A percentile compares a stretch with the other conserved stretches of the same genome.
These are phyloP conservation scores for Pseudoscleropodium purum DNA, from an alignment of 225 moss, liverwort and hornwort genomes.

Conservation along the genomic window DNA sequence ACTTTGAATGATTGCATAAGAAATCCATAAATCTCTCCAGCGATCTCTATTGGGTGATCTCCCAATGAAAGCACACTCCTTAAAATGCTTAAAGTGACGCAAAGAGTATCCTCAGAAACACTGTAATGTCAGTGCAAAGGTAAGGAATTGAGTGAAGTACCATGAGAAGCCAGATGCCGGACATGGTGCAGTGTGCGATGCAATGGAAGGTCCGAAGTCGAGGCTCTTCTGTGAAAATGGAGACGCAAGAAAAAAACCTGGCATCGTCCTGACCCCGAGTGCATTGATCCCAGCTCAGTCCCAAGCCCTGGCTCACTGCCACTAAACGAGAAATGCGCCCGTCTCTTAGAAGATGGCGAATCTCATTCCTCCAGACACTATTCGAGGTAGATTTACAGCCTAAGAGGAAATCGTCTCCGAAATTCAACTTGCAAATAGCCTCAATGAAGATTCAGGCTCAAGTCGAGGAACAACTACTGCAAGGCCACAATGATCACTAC, in stretches of 20 bases:
- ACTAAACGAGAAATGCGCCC: not conserved
- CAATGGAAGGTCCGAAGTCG: not conserved
- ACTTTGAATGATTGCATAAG: not conserved
- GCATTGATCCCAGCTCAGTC: slow-evolving; percentile 17
- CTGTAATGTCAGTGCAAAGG: not conserved
- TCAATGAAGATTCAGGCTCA: not conserved
- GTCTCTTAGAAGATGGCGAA: not conserved
- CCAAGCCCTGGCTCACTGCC: not conserved
- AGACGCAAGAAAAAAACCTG: slow-evolving; percentile 7
- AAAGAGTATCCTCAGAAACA: not conserved
- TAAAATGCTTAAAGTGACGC: not conserved
- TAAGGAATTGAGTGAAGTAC: not conserved
- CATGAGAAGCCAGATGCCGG: slow-evolving; percentile 10
- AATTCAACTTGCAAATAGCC: not conserved
- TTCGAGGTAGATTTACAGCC: not conserved
- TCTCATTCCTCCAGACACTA: not conserved
- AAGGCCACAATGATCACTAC: not conserved
- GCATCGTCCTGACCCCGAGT: slow-evolving; percentile 12
- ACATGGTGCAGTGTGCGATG: not conserved
- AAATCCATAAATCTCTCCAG: not conserved
- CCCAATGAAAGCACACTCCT: not conserved
- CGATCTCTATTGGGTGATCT: not conserved
- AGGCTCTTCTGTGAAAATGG: not conserved
- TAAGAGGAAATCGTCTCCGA: not conserved
- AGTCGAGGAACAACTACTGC: not conserved